These are phyloP conservation scores for Populus simonii DNA, from an alignment of 345 rosid genomes.

Conservation along the genomic window DNA sequence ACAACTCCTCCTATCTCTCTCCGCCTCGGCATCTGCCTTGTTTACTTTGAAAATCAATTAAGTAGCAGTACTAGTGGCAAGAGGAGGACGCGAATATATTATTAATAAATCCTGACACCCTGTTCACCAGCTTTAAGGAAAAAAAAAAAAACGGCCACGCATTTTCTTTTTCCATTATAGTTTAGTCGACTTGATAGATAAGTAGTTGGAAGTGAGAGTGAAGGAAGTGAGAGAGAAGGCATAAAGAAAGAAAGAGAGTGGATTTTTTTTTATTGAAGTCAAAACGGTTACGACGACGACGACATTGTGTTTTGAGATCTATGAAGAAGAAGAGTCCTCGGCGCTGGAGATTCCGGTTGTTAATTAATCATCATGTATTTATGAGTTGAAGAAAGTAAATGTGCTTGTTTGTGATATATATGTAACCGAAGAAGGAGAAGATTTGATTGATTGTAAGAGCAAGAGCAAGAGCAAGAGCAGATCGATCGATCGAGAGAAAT, in stretches of 20 bases:
- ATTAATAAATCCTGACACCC: too few relatives aligned
- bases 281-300: too few relatives aligned
- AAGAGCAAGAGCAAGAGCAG: neutral
- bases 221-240: neutral
- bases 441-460: slow-evolving; percentile 13
- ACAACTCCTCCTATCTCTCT: neutral
- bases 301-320: neutral
- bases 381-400: neutral
- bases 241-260: neutral
- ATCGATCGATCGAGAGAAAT: slow-evolving; percentile 24
- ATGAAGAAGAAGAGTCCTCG: slow-evolving; percentile 1
- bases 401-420: neutral
- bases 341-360: slow-evolving; percentile 1
- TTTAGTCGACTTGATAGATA: slow-evolving; percentile 5
- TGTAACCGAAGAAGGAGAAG: neutral
- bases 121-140: neutral
- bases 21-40: too few relatives aligned
- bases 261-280: too few relatives aligned
- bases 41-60: slow-evolving; percentile 8
- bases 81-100: too few relatives aligned
- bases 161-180: neutral
- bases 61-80: neutral
- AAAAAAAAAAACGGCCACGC: too few relatives aligned
- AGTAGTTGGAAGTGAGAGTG: neutral
- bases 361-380: neutral